Conservation (phyloP, 2,329 filamentous ascomycete species). For the Talaromyces sp. region DNA sequence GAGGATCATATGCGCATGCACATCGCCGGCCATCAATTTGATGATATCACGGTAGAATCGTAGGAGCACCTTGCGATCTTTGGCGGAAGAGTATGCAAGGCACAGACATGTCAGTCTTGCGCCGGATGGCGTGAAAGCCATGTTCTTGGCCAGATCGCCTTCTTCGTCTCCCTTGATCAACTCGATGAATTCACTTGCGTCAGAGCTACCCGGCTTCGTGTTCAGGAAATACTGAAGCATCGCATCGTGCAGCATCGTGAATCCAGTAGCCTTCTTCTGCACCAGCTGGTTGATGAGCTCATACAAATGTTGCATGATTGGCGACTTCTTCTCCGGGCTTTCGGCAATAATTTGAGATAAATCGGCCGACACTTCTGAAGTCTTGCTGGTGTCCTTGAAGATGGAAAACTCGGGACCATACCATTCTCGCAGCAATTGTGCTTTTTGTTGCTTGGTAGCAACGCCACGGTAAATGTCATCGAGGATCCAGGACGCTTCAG, state of each 20-base stretch:
- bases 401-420: slow-evolving; percentile 91
- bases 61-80: slow-evolving; percentile 86
- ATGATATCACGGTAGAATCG: slow-evolving; percentile 88
- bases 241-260: slow-evolving; percentile 96
- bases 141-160: slow-evolving; percentile 86
- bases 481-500: slow-evolving; percentile 94
- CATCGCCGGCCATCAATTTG: slow-evolving; percentile 76
- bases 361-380: slow-evolving; percentile 54
- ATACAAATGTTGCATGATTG: slow-evolving; percentile 80
- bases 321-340: slow-evolving; percentile 77
- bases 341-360: slow-evolving; percentile 69
- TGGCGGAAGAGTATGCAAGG: slow-evolving; percentile 79
- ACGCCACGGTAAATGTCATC: slow-evolving; percentile 93
- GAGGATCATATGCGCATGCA: slow-evolving; percentile 73
- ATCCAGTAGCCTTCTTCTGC: slow-evolving; percentile 94
- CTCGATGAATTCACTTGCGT: slow-evolving; percentile 83
- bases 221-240: slow-evolving; percentile 96
- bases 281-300: slow-evolving; percentile 87
- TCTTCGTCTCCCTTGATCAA: slow-evolving; percentile 87
- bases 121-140: slow-evolving; percentile 91
- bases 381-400: slow-evolving; percentile 56
- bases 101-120: slow-evolving; percentile 75
- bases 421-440: slow-evolving; percentile 83
- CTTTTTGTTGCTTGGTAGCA: slow-evolving; percentile 81
- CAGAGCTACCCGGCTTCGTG: slow-evolving; percentile 69